Base-by-base conservation (phyloP, 805 yeast species). In the Zygosaccharomyces bisporus region DNA sequence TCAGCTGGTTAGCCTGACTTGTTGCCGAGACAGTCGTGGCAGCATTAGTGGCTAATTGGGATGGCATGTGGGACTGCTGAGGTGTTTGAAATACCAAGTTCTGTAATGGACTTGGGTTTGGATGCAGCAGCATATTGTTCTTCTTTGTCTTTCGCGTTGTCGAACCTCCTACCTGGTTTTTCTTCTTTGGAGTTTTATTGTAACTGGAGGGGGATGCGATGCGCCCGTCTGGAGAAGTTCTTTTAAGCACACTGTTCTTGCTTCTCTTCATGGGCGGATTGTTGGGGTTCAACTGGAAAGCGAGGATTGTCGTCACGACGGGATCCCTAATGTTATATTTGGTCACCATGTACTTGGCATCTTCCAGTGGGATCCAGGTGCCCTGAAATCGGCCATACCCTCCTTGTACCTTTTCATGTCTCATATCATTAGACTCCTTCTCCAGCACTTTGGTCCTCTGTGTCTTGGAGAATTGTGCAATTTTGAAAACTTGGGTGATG, bases 361-460 rank as follows among this genome's bases (percentile, higher is more conserved):
- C 76, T 2, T 72, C 73, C 32, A 85, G 60, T 0, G 95, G 93
- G 31, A 86, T 79, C 93, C 93, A 86, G 1, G 95, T 84, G 4
- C 95, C 95, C 66, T 86, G 93, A 58, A 83, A 85, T 41, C 88
- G 68, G 9, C 93, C 93, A 61, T 83, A 83, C 6, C 95, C 95
- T 53, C 93, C 95, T 61, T 84, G 93, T 47, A 86, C 78, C 60
- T 84, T 86, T 60, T 84, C 86, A 57, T 85, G 90, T 70, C 72
- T 71, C 37, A 82, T 80, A 39, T 71, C 73, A 57, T 79, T 87
- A 17, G 85, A 86, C 51, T 86, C 93, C 52, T 75, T 79, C 57
- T 86, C 93, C 48, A 86, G 66, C 34, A 86, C 76, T 56, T 84
- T 78, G 2, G 93, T 85, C 63, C 95, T 68, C 57, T 81, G 83